A percentile compares a stretch with the other conserved stretches of the same genome.
These are phyloP conservation scores for Candida sakaeoensis DNA, from an alignment of 805 yeast species.

Conservation along the genomic window DNA sequence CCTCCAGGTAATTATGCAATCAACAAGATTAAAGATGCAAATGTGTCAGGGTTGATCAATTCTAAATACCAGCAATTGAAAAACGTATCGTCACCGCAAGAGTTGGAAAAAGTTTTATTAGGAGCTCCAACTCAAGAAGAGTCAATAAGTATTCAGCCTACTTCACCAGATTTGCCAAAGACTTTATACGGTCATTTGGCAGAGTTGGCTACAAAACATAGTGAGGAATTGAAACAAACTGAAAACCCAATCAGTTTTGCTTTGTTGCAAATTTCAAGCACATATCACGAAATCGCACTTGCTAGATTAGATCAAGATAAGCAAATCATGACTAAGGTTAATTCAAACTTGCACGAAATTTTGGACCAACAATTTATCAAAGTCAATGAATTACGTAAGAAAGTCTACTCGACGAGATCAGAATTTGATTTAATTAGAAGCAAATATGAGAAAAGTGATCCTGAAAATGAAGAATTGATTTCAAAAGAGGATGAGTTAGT, in stretches of 20 bases:
- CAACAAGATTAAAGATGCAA: conserved; percentile 58
- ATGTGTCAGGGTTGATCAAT: conserved; percentile 55
- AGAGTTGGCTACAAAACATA: conserved; percentile 50
- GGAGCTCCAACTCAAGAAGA: conserved; percentile 20
- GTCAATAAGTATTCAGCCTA: conserved; percentile 27
- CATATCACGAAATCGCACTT: conserved; percentile 60
- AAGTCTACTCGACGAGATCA: conserved; percentile 66
- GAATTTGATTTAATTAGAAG: conserved; percentile 69
- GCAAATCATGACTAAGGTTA: conserved; percentile 55
- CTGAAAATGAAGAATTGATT: conserved; percentile 50
- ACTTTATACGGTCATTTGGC: conserved; percentile 72
- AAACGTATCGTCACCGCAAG: conserved; percentile 62
- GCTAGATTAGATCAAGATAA: conserved; percentile 70
- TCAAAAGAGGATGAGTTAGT: conserved; percentile 74
- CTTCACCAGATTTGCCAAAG: conserved; percentile 49
- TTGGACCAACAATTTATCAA: conserved; percentile 58
- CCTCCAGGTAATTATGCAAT: conserved; percentile 58
- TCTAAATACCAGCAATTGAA: conserved; percentile 57
- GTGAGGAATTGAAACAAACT: conserved; percentile 43
- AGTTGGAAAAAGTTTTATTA: conserved; percentile 55
- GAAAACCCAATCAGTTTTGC: conserved; percentile 51
- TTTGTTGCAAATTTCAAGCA: conserved; percentile 50
- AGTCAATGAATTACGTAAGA: conserved; percentile 58
- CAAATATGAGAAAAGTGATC: conserved; percentile 42
- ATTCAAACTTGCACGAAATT: conserved; percentile 48